phyloP scores from a whole-genome alignment of 495 filamentous ascomycete genomes.

The Lophiostoma macrostomum region DNA sequence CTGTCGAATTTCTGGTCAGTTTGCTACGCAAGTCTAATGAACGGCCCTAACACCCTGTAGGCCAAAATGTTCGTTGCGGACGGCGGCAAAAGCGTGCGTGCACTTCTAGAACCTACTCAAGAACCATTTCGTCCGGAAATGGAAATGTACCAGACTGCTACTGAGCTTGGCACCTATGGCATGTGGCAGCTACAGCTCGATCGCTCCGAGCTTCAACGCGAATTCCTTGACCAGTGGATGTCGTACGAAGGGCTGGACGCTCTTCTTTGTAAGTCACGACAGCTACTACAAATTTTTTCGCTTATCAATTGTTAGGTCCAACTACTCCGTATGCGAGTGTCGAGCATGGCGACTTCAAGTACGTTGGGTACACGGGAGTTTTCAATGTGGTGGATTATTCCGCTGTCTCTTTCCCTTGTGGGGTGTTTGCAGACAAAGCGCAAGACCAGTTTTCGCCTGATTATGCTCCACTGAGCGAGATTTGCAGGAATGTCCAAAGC shows the following conservation, averaged over 20 bases:
- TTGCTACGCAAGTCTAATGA: neutral
- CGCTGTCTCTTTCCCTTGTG: constrained; percentile 37
- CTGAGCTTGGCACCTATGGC: constrained; percentile 35
- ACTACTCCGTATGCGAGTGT: constrained; percentile 38
- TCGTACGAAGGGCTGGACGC: constrained; percentile 37
- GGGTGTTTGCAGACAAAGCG: constrained; percentile 32
- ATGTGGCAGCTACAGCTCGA: constrained; percentile 41
- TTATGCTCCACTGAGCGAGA: constrained; percentile 19
- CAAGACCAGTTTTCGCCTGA: constrained; percentile 26
- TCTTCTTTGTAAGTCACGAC: constrained; percentile 30
- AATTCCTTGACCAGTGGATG: constrained; percentile 39
- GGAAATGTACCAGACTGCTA: constrained; percentile 29
- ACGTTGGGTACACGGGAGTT: constrained; percentile 40
- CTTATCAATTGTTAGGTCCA: constrained; percentile 23
- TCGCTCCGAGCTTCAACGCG: constrained; percentile 35
- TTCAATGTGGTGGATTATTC: constrained; percentile 41
- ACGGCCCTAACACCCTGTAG: constrained; percentile 9
- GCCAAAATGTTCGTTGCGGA: constrained; percentile 40
- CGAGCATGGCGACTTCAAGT: constrained; percentile 34
- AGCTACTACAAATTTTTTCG: neutral
- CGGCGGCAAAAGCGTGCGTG: constrained; percentile 37
- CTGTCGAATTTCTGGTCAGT: constrained; percentile 29
- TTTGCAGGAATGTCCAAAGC: constrained; percentile 22
- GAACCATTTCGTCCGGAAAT: constrained; percentile 40
- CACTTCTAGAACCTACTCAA: constrained; percentile 31